Evolutionary conservation across 768 basidiomycete species (phyloP).

Genomic region (Trametes maxima): DNA sequence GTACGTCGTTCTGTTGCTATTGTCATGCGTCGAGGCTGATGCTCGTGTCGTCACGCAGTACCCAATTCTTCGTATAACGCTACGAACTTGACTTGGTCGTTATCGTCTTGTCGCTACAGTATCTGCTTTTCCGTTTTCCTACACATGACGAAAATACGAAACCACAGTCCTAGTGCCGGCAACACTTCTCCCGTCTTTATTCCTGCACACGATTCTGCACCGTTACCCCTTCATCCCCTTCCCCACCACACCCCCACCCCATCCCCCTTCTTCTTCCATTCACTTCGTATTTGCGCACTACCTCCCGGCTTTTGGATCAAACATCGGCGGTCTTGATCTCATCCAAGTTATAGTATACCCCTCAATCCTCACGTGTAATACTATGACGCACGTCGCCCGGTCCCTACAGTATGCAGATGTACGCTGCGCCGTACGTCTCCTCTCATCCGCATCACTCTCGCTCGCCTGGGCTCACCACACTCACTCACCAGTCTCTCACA

Average conservation of each 20-base stretch:
- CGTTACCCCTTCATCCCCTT: conserved; percentile 7
- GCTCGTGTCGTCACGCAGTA: conserved; percentile 46
- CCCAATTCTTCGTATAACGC: conserved; percentile 84
- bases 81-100: conserved; percentile 26
- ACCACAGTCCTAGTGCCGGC: conserved; percentile 21
- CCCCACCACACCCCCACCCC: conserved; percentile 9
- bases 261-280: conserved; percentile 16
- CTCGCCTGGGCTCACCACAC: not conserved
- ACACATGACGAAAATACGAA: conserved; percentile 25
- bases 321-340: conserved; percentile 34
- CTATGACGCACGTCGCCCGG: conserved; percentile 37
- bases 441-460: conserved; percentile 8
- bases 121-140: conserved; percentile 22
- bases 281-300: conserved; percentile 30
- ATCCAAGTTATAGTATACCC: conserved; percentile 39
- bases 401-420: conserved; percentile 29
- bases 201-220: conserved; percentile 12
- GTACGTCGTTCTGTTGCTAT: conserved; percentile 49
- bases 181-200: conserved; percentile 15
- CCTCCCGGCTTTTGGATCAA: conserved; percentile 35
- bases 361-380: conserved; percentile 43
- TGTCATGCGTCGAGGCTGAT: conserved; percentile 11
- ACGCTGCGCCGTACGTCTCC: conserved; percentile 29
- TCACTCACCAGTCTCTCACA: conserved; percentile 5
- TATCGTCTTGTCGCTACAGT: conserved; percentile 31